Conservation (phyloP, 179 eudicot genomes). For the Patellifolia procumbens region DNA sequence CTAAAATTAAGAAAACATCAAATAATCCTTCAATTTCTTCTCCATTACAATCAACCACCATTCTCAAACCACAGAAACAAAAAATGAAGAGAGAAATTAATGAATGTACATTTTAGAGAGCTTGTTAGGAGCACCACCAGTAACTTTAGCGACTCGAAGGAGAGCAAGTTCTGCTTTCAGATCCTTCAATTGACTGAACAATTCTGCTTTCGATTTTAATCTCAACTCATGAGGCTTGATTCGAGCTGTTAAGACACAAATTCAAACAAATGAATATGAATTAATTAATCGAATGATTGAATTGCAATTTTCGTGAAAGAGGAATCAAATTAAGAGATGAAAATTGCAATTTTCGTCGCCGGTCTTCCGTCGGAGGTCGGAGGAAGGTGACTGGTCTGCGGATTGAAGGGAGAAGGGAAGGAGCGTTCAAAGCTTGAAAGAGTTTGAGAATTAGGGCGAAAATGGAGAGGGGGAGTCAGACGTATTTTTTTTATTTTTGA, state of each 20-base stretch:
- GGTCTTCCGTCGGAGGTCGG: too few relatives aligned
- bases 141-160: constrained; percentile 87
- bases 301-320: too few relatives aligned
- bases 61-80: neutral
- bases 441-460: too few relatives aligned
- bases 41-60: neutral
- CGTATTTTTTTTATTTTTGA: too few relatives aligned
- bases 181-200: constrained; percentile 61
- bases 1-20: neutral
- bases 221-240: constrained; percentile 87
- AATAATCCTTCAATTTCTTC: neutral
- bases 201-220: constrained; percentile 60
- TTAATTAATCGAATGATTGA: neutral
- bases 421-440: too few relatives aligned
- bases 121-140: constrained; percentile 91
- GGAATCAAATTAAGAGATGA: too few relatives aligned
- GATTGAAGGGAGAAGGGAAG: too few relatives aligned
- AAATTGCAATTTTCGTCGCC: too few relatives aligned
- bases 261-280: neutral
- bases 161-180: constrained; percentile 79
- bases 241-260: constrained; percentile 39
- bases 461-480: too few relatives aligned
- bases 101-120: constrained; percentile 68
- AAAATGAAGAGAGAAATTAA: neutral
- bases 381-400: too few relatives aligned